Conservation (phyloP, 768 basidiomycete species). For the Megacollybia marginata region DNA sequence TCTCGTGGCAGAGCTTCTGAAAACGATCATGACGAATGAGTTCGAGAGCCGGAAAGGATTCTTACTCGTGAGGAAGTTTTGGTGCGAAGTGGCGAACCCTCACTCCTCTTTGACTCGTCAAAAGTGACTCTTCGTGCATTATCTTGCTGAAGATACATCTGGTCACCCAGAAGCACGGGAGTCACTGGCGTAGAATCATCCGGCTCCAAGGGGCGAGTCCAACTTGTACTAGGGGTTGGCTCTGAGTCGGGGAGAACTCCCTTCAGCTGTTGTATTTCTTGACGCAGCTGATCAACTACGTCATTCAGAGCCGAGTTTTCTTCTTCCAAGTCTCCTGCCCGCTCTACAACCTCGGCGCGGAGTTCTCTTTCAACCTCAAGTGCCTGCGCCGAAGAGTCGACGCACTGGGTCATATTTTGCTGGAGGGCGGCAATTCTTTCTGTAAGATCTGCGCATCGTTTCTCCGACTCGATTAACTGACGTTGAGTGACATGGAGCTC, state of each 20-base stretch:
- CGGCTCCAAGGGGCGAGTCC: no score
- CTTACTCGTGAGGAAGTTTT: no score
- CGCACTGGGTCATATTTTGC: conserved; percentile 12
- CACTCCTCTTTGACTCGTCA: no score
- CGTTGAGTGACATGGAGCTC: conserved; percentile 14
- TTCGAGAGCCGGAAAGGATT: no score
- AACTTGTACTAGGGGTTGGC: no score
- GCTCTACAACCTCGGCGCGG: conserved; percentile 14
- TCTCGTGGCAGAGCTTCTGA: no score
- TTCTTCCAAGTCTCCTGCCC: conserved; percentile 8
- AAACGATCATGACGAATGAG: no score
- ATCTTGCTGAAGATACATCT: no score
- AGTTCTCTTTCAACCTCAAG: conserved; percentile 18
- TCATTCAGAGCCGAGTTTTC: conserved; percentile 11
- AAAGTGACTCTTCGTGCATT: no score
- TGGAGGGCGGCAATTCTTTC: conserved; percentile 12
- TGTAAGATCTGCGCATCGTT: conserved; percentile 10
- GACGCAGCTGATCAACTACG: neutral
- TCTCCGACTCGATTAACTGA: conserved; percentile 11
- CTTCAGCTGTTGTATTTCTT: neutral
- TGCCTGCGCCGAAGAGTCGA: conserved; percentile 17
- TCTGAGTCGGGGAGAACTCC: neutral
- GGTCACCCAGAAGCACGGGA: no score
- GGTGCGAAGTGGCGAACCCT: no score
- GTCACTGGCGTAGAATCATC: no score